Base-by-base conservation (phyloP, 176 grass and related monocot species). In the Carex pumila region DNA sequence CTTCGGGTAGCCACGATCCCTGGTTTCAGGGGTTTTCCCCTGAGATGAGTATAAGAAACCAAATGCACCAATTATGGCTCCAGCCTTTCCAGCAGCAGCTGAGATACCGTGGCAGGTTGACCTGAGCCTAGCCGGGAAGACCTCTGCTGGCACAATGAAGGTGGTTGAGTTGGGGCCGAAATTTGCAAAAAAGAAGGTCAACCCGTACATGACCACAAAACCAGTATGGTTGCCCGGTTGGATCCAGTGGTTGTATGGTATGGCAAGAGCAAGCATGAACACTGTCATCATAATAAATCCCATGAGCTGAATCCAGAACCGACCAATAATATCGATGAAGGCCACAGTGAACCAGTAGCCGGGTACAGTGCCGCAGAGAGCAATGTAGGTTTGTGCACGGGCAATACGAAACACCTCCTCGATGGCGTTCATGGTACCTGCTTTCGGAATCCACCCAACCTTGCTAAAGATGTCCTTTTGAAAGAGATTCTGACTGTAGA, bases 261-360 rank as follows among this genome's bases (percentile, higher is more conserved):
- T 14, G 0, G 86, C 89, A 3, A 97, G 81, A 12, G 19, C 91
- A 0, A 97, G 79, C 94, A 97, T 93, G 87, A 93, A 93, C 10
- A 85, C 86, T 57, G 94, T 93, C 94, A 97, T 97, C 87, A 91
- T 87, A 54, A 83, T 7, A 84, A 93, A 97, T 0, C 94, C 94
- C 86, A 85, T 88, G 52, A 97, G 22, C 55, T 97, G 91, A 83
- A 97, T 97, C 81, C 77, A 85, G 81, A 93, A 97, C 22, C 91
- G 85, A 0, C 94, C 94, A 0, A 97, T 63, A 63, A 90, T 56
- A 17, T 91, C 94, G 43, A 97, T 93, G 61, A 97, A 81, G 12
- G 88, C 88, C 37, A 97, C 88, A 19, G 94, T 97, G 89, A 97
- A 97, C 94, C 94, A 97, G 84, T 97, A 97, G 0, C 94, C 94